Conservation (phyloP, 1,284 basidiomycete genomes). For the Porodaedalea pini region DNA sequence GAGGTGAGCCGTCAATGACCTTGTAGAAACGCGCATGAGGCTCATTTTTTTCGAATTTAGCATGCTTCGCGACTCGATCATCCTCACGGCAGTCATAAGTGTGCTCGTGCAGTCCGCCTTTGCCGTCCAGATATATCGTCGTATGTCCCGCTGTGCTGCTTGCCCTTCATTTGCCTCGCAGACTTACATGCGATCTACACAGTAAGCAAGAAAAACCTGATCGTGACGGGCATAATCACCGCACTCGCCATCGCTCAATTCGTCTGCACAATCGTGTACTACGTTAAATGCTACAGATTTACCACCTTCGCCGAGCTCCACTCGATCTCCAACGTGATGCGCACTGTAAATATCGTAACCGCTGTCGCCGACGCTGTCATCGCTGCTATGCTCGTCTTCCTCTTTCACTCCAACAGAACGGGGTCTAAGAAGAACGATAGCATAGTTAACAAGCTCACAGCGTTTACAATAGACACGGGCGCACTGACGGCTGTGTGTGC, state of each 20-base stretch:
- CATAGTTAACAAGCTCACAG: constrained; percentile 14
- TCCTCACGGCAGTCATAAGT: constrained; percentile 4
- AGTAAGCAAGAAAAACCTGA: constrained; percentile 9
- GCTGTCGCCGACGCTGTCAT: constrained; percentile 15
- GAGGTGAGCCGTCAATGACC: not conserved
- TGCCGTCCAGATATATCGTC: constrained; percentile 5
- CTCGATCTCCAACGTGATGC: constrained; percentile 36
- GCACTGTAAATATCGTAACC: not conserved
- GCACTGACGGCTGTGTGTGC: constrained; percentile 17
- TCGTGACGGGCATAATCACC: not conserved
- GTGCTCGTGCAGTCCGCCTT: constrained; percentile 3
- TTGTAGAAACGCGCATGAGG: not conserved
- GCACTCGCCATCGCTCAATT: not conserved
- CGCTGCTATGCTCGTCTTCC: constrained; percentile 16
- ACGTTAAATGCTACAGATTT: not conserved
- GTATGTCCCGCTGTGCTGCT: not conserved
- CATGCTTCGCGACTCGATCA: not conserved
- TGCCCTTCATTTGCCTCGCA: not conserved
- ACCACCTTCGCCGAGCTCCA: not conserved
- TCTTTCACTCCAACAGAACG: constrained; percentile 12
- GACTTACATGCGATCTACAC: not conserved
- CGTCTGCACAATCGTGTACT: not conserved
- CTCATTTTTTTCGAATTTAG: not conserved
- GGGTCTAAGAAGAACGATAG: constrained; percentile 16
- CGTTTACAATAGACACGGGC: constrained; percentile 21